These are phyloP conservation scores for Lomentospora prolificans DNA, from an alignment of 2,329 filamentous ascomycete species.

Conservation along the genomic window DNA sequence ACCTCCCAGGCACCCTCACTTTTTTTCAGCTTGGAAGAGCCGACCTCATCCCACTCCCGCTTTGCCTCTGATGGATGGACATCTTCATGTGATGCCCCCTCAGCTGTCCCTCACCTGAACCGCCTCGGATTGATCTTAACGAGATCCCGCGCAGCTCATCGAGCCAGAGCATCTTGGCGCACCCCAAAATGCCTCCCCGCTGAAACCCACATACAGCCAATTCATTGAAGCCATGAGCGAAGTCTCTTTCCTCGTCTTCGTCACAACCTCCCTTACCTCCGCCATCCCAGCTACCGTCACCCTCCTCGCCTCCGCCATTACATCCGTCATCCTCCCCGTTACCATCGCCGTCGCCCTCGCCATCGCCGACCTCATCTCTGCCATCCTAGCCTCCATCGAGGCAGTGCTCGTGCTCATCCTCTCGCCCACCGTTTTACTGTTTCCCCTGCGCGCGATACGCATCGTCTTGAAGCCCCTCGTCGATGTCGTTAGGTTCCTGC, in stretches of 20 bases:
- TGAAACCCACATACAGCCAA: background rate
- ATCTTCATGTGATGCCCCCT: no score
- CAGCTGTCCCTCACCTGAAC: no score
- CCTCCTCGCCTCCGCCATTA: background rate
- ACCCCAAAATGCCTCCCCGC: slow-evolving; percentile 20
- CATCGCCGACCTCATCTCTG: slow-evolving; percentile 3
- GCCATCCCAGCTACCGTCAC: background rate
- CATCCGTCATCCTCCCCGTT: background rate
- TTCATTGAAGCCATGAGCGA: slow-evolving; percentile 10
- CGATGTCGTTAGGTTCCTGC: background rate
- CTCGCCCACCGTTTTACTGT: background rate
- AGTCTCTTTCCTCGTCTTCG: background rate
- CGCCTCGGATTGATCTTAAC: no score
- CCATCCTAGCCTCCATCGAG: background rate
- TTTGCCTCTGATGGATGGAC: no score
- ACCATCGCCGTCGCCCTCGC: background rate
- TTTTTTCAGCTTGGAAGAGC: no score
- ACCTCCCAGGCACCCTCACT: no score
- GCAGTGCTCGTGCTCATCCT: background rate
- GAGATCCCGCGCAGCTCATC: no score
- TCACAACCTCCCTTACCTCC: background rate
- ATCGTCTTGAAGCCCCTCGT: background rate
- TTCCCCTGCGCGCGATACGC: background rate
- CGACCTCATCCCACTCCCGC: no score
- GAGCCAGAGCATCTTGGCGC: no score